Base-by-base conservation (phyloP, 139 green algal species). In the Coelastrella sp. region DNA sequence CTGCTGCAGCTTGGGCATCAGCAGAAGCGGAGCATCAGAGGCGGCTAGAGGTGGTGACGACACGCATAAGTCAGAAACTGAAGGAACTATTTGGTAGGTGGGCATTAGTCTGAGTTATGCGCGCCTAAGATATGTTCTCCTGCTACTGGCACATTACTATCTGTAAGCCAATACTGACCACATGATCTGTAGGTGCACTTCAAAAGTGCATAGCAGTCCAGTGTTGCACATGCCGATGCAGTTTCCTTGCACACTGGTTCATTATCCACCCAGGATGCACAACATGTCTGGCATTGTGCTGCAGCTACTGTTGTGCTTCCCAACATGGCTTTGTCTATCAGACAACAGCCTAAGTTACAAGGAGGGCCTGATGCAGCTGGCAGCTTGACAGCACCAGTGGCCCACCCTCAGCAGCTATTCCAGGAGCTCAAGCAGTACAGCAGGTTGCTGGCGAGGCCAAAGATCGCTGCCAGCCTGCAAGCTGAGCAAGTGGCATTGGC, bases 61-160 rank as follows among this genome's bases (percentile, higher is more conserved):
- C 85, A 35, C 88, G 87, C 57, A 88, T 96, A 62, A 88, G 80
- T 57, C 84, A 94, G 86, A 93, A 94, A 84, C 91, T 96, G n/a
- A 86, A 88, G 30, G 90, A 95, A 66, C 72, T 92, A 15, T 91
- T 96, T 60, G 86, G 89, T 91, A 60, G 34, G 89, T 64, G 48
- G 13, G 17, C 2, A 57, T 57, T 57, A 57, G 2, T 57, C 13
- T 57, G n/a, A n/a, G n/a, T n/a, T n/a, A n/a, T n/a, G n/a, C n/a
- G n/a, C n/a, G n/a, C n/a, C n/a, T n/a, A n/a, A n/a, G n/a, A n/a
- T n/a, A n/a, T n/a, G n/a, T n/a, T n/a, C n/a, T n/a, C n/a, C n/a
- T n/a, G n/a, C n/a, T n/a, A n/a, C n/a, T n/a, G n/a, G n/a, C n/a
- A n/a, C n/a, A n/a, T n/a, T n/a, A n/a, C n/a, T n/a, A n/a, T n/a